Conservation (phyloP, 805 yeast genomes). For the Candida vartiovaarae region DNA sequence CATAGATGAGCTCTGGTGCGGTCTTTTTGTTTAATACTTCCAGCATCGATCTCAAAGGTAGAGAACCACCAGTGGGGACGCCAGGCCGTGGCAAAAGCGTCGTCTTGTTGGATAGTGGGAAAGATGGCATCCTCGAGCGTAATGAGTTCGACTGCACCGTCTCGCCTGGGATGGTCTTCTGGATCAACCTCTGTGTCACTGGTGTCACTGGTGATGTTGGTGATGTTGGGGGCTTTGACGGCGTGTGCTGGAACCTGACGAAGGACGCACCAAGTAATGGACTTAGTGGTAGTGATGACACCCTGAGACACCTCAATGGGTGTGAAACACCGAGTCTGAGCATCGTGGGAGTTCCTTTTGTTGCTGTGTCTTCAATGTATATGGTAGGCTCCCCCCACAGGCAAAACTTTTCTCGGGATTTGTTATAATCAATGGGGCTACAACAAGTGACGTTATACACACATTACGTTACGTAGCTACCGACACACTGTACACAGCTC, state of each 20-base stretch:
- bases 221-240: not conserved
- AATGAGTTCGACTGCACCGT: constrained; percentile 33
- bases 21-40: constrained; percentile 44
- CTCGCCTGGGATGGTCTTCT: constrained; percentile 18
- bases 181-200: not conserved
- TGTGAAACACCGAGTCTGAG: too few species aligned
- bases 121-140: constrained; percentile 54
- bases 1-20: constrained; percentile 70
- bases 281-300: too few species aligned
- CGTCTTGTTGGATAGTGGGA: constrained; percentile 64
- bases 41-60: constrained; percentile 50
- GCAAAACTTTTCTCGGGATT: too few species aligned
- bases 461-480: too few species aligned
- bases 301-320: not conserved
- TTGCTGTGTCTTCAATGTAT: too few species aligned
- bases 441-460: too few species aligned
- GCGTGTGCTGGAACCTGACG: not conserved
- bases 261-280: too few species aligned
- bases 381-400: not conserved
- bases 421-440: too few species aligned
- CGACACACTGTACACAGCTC: too few species aligned
- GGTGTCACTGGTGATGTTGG: not conserved
- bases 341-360: too few species aligned
- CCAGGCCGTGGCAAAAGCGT: constrained; percentile 69
- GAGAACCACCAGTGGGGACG: constrained; percentile 55